A percentile compares a stretch with the other conserved stretches of the same genome.
Evolutionary conservation across 345 rosid genomes (phyloP).

Genomic region (Brassica incana): DNA sequence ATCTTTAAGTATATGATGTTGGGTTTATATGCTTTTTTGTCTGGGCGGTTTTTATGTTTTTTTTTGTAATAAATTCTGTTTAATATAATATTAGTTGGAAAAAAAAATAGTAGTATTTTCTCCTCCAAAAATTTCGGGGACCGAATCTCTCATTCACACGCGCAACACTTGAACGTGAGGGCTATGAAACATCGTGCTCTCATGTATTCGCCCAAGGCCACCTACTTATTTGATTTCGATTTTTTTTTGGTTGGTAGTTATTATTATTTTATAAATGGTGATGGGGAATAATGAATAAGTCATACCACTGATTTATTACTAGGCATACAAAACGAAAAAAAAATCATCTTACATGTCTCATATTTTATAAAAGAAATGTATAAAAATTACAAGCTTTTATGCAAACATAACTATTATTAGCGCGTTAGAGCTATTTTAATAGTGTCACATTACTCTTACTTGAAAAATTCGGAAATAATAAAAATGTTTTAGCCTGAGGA

Average conservation of each 20-base stretch:
- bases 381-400: no score
- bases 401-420: no score
- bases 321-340: no score
- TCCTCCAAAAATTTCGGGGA: conserved; percentile 25
- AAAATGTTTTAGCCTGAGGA: no score
- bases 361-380: no score
- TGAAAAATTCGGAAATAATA: no score
- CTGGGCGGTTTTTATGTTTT: no score
- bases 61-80: no score
- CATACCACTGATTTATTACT: background rate
- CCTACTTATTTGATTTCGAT: background rate
- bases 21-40: no score
- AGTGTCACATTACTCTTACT: no score
- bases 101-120: background rate
- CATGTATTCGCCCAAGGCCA: conserved; percentile 19
- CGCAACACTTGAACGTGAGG: conserved; percentile 32
- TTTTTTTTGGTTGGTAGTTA: background rate
- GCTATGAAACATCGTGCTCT: conserved; percentile 24
- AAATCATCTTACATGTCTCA: background rate
- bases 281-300: background rate
- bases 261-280: background rate
- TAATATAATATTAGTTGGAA: background rate
- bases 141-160: conserved; percentile 17
- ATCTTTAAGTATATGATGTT: no score
- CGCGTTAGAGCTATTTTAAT: no score